Conservation (phyloP, 352 stramenopile genomes). For the Globisporangium cederbergense region DNA sequence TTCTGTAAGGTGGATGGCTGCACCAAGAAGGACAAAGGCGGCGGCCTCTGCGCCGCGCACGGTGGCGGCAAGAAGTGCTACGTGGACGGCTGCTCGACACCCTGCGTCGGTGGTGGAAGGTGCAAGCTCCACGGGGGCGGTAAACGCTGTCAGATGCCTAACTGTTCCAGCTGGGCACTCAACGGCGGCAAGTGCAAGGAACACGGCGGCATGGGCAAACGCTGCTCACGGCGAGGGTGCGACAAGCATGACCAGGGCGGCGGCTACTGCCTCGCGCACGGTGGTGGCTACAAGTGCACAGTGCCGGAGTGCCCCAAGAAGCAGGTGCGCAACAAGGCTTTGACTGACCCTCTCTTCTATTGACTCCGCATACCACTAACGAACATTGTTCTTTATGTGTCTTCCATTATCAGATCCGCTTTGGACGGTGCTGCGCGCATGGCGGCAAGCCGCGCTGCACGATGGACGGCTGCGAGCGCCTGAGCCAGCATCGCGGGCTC, state of each 20-base stretch:
- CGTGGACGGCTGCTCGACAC: conserved; percentile 55
- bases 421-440: conserved; percentile 71
- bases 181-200: conserved; percentile 72
- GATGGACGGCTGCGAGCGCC: conserved; percentile 63
- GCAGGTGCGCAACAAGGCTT: conserved; percentile 32
- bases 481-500: conserved; percentile 56
- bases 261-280: conserved; percentile 69
- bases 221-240: conserved; percentile 58
- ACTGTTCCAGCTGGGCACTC: conserved; percentile 61
- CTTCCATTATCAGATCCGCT: conserved; percentile 40
- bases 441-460: conserved; percentile 67
- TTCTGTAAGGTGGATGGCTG: conserved; percentile 75
- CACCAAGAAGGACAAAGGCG: conserved; percentile 81
- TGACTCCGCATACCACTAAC: neutral
- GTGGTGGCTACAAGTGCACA: conserved; percentile 65
- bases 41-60: conserved; percentile 71
- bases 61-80: conserved; percentile 84
- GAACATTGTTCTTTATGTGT: neutral
- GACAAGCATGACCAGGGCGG: conserved; percentile 81
- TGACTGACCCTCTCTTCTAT: neutral
- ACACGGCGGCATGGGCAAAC: conserved; percentile 65
- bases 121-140: conserved; percentile 72
- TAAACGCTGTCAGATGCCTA: conserved; percentile 42
- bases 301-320: conserved; percentile 77
- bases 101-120: conserved; percentile 65